Evolutionary conservation across 148 eudicot genomes (phyloP).

Genomic region (Dysphania ambrosioides): DNA sequence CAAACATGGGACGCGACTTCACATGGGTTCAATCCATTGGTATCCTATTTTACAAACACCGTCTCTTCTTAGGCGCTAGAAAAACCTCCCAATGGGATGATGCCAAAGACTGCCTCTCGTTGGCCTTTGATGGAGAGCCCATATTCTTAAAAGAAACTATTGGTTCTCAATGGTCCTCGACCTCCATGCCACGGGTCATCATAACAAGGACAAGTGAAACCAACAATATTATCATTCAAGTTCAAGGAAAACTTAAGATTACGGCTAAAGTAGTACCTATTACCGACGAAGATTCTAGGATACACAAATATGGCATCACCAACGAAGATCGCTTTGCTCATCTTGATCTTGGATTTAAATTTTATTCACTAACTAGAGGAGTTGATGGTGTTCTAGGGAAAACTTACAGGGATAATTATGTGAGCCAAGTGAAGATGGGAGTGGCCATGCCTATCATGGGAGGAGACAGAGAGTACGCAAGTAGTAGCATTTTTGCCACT

Average conservation of each 20-base stretch:
- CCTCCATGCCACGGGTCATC: conserved; percentile 23
- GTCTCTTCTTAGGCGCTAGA: conserved; percentile 37
- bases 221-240: conserved; percentile 30
- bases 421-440: conserved; percentile 42
- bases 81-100: conserved; percentile 41
- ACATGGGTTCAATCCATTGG: conserved; percentile 57
- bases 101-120: conserved; percentile 32
- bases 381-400: conserved; percentile 51
- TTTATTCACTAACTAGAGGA: conserved; percentile 25
- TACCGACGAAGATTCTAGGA: conserved; percentile 38
- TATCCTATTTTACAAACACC: conserved; percentile 41
- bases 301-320: conserved; percentile 40
- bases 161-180: conserved; percentile 30
- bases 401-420: conserved; percentile 45
- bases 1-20: conserved; percentile 40
- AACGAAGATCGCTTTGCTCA: conserved; percentile 47
- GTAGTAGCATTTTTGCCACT: conserved; percentile 35
- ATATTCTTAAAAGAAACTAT: conserved; percentile 23
- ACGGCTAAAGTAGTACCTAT: conserved; percentile 44
- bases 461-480: conserved; percentile 35
- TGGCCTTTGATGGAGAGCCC: conserved; percentile 38
- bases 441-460: conserved; percentile 46
- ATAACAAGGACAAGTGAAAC: conserved; percentile 26
- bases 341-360: conserved; percentile 45
- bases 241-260: conserved; percentile 38